Percentiles rank a stretch among this genome's conserved stretches.
phyloP scores from a whole-genome alignment of 768 basidiomycete genomes.

The Kondoa malvinella region DNA sequence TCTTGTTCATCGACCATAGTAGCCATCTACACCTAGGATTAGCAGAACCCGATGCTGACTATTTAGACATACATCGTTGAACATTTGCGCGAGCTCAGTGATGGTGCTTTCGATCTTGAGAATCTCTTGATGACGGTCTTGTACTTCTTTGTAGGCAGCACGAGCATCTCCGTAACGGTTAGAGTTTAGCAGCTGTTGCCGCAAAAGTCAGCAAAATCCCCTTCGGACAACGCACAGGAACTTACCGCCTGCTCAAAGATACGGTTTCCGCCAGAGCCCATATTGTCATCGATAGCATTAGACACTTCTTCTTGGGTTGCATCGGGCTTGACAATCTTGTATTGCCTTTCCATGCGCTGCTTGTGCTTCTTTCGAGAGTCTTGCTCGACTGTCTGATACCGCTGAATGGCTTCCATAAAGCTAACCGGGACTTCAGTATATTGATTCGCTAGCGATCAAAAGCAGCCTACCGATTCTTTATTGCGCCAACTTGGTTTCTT shows the following conservation, averaged over 20 bases:
- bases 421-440: constrained; percentile 10
- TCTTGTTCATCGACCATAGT: constrained; percentile 38
- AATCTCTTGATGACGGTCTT: constrained; percentile 71
- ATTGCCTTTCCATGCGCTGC: constrained; percentile 37
- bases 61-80: constrained; percentile 55
- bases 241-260: constrained; percentile 27
- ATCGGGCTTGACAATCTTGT: constrained; percentile 34
- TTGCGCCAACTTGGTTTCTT: constrained; percentile 31
- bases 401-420: constrained; percentile 35
- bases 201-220: background rate
- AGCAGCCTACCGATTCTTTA: constrained; percentile 31
- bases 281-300: constrained; percentile 19
- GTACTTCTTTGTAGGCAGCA: constrained; percentile 69
- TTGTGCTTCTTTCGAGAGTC: constrained; percentile 37
- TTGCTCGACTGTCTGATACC: constrained; percentile 37
- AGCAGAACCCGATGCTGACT: too few species aligned
- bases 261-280: constrained; percentile 15
- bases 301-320: constrained; percentile 27
- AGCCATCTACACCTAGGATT: constrained; percentile 42
- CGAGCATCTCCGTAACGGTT: constrained; percentile 67
- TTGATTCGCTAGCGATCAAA: too few species aligned
- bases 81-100: constrained; percentile 72
- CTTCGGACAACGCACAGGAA: background rate
- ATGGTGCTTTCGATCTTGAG: constrained; percentile 68
- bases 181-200: constrained; percentile 45